Conservation (phyloP, 176 grass and related monocot genomes). For the Aegilops sharonensis region DNA sequence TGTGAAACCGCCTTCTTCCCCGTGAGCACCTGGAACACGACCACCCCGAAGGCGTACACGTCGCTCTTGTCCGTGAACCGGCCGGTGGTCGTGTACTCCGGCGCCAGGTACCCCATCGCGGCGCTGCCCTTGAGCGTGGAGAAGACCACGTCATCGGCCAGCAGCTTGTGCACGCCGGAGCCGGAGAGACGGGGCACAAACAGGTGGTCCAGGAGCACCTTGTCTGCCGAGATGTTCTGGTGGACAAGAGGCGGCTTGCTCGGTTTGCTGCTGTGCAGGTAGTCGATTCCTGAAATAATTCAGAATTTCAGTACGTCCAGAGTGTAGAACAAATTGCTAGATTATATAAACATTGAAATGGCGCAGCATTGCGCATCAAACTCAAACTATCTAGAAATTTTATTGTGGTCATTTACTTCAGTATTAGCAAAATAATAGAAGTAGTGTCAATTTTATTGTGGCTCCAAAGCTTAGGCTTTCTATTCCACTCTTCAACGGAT, state of each 20-base stretch:
- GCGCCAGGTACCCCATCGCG: constrained; percentile 74
- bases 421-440: too few species aligned
- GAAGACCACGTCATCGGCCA: constrained; percentile 80
- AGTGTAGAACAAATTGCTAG: not conserved
- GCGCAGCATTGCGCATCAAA: not conserved
- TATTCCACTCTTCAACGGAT: not conserved
- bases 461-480: not conserved
- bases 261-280: constrained; percentile 66
- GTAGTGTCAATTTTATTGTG: not conserved
- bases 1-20: constrained; percentile 52
- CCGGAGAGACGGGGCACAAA: constrained; percentile 55
- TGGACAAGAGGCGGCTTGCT: constrained; percentile 50
- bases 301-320: not conserved
- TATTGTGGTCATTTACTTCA: too few species aligned
- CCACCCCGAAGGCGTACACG: constrained; percentile 77
- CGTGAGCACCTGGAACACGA: constrained; percentile 63
- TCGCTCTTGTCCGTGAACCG: constrained; percentile 77
- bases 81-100: constrained; percentile 76
- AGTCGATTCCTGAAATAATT: constrained; percentile 53
- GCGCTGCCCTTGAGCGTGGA: constrained; percentile 78
- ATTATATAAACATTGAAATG: not conserved
- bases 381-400: not conserved
- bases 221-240: constrained; percentile 74
- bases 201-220: constrained; percentile 58
- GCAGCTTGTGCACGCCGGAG: constrained; percentile 59